A percentile compares a stretch with the other conserved stretches of the same genome.
Conservation (phyloP, 2,329 filamentous ascomycete species). For the Diaporthe batatas region DNA sequence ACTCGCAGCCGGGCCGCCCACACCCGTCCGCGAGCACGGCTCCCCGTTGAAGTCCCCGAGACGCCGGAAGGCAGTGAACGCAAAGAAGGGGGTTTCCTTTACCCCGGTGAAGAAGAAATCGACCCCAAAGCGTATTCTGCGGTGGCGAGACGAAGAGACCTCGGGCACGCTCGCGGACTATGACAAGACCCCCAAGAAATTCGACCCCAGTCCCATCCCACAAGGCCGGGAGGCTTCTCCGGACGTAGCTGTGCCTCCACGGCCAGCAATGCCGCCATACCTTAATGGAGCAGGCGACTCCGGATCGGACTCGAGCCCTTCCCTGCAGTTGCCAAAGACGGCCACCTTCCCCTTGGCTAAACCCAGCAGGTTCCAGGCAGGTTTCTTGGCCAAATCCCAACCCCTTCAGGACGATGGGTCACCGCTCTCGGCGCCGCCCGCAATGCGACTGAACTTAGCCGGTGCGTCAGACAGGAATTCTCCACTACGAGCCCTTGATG, state of each 20-base stretch:
- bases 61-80: conserved; percentile 75
- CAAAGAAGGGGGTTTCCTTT: conserved; percentile 80
- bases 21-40: conserved; percentile 43
- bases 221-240: conserved; percentile 56
- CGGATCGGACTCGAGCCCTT: conserved; percentile 69
- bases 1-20: conserved; percentile 46
- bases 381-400: conserved; percentile 78
- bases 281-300: conserved; percentile 63
- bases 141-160: conserved; percentile 90
- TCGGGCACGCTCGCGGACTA: conserved; percentile 91
- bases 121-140: conserved; percentile 79
- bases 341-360: conserved; percentile 60
- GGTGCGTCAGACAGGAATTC: conserved; percentile 66
- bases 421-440: conserved; percentile 69
- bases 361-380: conserved; percentile 85
- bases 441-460: conserved; percentile 69
- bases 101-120: conserved; percentile 85
- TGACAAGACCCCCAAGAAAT: conserved; percentile 86
- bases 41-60: conserved; percentile 84
- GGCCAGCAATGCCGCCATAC: conserved; percentile 67
- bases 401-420: conserved; percentile 67
- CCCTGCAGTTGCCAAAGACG: conserved; percentile 66
- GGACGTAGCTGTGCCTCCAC: conserved; percentile 60
- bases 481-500: conserved; percentile 65
- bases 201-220: conserved; percentile 67